Percentiles rank a stretch among this genome's conserved stretches.
These are phyloP conservation scores for Phyllosticta paracitricarpa DNA, from an alignment of 2,329 filamentous ascomycete species.

Conservation along the genomic window DNA sequence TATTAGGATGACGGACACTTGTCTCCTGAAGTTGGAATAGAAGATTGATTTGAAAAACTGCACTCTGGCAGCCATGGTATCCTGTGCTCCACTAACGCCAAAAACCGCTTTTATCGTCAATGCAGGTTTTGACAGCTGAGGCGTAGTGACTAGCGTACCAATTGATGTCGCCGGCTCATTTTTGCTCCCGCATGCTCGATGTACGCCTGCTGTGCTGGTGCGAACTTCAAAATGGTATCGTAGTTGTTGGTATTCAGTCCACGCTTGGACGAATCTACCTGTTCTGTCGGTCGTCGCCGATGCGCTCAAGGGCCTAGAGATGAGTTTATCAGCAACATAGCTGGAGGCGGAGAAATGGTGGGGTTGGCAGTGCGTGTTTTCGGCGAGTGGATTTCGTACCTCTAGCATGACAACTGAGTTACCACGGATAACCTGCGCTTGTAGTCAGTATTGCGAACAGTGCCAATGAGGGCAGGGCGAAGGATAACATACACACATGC, in stretches of 20 bases:
- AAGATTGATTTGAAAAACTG: neutral
- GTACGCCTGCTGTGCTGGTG: neutral
- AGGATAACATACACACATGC: constrained; percentile 68
- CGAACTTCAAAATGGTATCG: neutral
- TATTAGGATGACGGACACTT: neutral
- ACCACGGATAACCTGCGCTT: constrained; percentile 74
- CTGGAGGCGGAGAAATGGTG: neutral
- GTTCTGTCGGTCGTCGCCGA: constrained; percentile 19
- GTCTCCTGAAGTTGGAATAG: neutral
- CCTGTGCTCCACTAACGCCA: neutral
- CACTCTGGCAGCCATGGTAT: neutral
- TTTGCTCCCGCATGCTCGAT: neutral
- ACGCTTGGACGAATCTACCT: constrained; percentile 8
- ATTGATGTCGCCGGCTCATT: neutral
- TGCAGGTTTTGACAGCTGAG: neutral
- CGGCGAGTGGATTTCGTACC: constrained; percentile 25
- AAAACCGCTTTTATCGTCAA: neutral
- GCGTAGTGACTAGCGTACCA: neutral
- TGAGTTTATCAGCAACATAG: neutral
- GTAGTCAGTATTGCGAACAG: constrained; percentile 12
- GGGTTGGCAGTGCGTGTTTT: neutral
- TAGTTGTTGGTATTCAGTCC: neutral
- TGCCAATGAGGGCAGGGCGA: constrained; percentile 3
- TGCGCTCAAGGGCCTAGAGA: constrained; percentile 27
- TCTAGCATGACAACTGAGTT: constrained; percentile 99